Conservation (phyloP, 306 rosid genomes). For the Cucurbita moschata region DNA sequence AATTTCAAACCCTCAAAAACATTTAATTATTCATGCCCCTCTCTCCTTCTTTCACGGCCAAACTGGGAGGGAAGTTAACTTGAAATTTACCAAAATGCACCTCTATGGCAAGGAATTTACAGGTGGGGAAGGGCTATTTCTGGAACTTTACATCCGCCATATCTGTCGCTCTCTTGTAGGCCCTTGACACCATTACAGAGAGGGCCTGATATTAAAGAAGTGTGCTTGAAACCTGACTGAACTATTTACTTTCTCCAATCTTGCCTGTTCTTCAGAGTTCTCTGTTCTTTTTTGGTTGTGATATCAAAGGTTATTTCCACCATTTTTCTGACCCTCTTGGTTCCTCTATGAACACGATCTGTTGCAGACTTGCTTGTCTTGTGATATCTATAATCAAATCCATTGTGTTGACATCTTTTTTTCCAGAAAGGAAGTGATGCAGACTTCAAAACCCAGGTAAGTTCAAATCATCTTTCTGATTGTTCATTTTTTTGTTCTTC, state of each 20-base stretch:
- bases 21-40: slow-evolving; percentile 5
- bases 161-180: slow-evolving; percentile 9
- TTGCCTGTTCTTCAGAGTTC: neutral
- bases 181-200: slow-evolving; percentile 2
- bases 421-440: slow-evolving; percentile 41
- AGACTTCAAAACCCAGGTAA: slow-evolving; percentile 93
- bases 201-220: slow-evolving; percentile 8
- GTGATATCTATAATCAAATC: slow-evolving; percentile 20
- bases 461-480: slow-evolving; percentile 1
- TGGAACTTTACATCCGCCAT: neutral
- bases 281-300: neutral
- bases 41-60: slow-evolving; percentile 60
- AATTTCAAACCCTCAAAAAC: slow-evolving; percentile 16
- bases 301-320: neutral
- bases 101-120: neutral
- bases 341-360: slow-evolving; percentile 39
- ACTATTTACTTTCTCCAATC: neutral
- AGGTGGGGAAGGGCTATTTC: slow-evolving; percentile 1
- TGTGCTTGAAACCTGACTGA: slow-evolving; percentile 3
- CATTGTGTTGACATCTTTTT: slow-evolving; percentile 10
- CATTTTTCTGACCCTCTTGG: slow-evolving; percentile 35
- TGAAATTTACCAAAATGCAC: neutral
- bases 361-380: slow-evolving; percentile 23
- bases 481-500: neutral
- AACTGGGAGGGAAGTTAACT: slow-evolving; percentile 22